Base-by-base conservation (phyloP, 768 basidiomycete genomes). In the Leucogyrophana mollusca region DNA sequence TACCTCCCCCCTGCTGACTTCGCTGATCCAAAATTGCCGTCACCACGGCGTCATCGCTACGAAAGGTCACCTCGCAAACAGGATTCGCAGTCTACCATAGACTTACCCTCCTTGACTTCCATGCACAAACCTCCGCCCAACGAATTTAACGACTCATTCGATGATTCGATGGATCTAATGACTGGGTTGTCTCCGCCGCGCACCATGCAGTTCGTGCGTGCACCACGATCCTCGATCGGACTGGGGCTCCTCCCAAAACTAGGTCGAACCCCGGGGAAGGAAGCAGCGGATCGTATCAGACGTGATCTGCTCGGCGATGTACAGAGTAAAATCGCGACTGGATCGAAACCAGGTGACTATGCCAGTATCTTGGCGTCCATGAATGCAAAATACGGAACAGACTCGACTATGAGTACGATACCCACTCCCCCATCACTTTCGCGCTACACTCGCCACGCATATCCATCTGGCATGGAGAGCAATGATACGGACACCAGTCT, bases 341-440 rank as follows among this genome's bases (percentile, higher is more conserved):
- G 60, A 23, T 37, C 20, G 16, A 16, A 37, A 21, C 8, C 20
- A n/a, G 35, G 20, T 16, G 35, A 37, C 6, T 21, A 37, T 21
- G 35, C 35, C 20, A 37, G 35, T 16, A 21, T 16, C 7, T 8
- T 37, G 20, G 8, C 16, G 16, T 16, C 35, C 16, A 6, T 21
- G 8, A 16, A 6, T n/a, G 35, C 6, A 7, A 37, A 21, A 21
- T 67, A 65, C 45, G 47, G 40, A 8, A n/a, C 42, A n/a, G 84
- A 82, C 52, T 82, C 83, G 18, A 87, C 79, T 46, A 74, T 82
- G 74, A 85, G 82, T 64, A 80, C 81, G 11, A 74, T 86, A 43
- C 77, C 83, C 1, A 80, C 82, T 2, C 83, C 85, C 5, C 87
- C 87, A 21, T 87, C 86, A 0, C 69, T 90, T 11, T 80, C 83